Percentiles rank a stretch among this genome's conserved stretches.
These are phyloP conservation scores for Coemansia sp. DNA, from an alignment of 192 early-diverging fungal genomes.

Conservation along the genomic window DNA sequence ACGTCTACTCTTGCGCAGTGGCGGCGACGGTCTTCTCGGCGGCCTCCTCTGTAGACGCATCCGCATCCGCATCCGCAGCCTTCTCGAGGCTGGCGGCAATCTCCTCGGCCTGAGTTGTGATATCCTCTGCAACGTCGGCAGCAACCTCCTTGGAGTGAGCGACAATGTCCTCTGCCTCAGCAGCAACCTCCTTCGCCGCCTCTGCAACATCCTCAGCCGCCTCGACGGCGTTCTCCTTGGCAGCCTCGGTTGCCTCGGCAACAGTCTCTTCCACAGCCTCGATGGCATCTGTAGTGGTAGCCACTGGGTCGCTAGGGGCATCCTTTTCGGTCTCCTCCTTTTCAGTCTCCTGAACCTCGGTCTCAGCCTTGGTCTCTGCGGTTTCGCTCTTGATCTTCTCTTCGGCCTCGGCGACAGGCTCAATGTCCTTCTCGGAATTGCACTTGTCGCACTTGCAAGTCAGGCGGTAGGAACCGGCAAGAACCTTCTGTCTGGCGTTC, in stretches of 20 bases:
- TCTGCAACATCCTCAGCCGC: not conserved
- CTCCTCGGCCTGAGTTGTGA: not conserved
- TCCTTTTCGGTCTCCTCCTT: constrained; percentile 6
- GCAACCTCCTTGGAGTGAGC: not conserved
- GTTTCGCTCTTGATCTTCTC: not conserved
- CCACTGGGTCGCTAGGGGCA: no score
- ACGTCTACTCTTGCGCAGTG: not conserved
- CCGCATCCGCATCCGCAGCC: not conserved
- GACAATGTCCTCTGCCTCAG: not conserved
- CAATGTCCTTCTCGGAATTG: constrained; percentile 21
- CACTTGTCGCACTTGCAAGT: constrained; percentile 57
- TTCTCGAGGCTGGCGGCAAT: no score
- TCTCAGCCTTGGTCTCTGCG: not conserved
- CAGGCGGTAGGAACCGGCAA: constrained; percentile 60
- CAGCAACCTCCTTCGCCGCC: not conserved
- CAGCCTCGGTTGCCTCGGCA: not conserved
- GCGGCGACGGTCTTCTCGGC: constrained; percentile 2
- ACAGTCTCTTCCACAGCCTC: not conserved
- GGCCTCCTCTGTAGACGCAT: not conserved
- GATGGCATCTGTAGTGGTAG: not conserved
- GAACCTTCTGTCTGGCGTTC: constrained; percentile 55
- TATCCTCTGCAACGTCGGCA: not conserved
- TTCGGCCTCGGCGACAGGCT: not conserved
- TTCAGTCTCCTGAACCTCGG: not conserved
- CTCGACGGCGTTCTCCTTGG: not conserved